phyloP scores from a whole-genome alignment of 805 yeast genomes.

The Candida jianshihensis region DNA sequence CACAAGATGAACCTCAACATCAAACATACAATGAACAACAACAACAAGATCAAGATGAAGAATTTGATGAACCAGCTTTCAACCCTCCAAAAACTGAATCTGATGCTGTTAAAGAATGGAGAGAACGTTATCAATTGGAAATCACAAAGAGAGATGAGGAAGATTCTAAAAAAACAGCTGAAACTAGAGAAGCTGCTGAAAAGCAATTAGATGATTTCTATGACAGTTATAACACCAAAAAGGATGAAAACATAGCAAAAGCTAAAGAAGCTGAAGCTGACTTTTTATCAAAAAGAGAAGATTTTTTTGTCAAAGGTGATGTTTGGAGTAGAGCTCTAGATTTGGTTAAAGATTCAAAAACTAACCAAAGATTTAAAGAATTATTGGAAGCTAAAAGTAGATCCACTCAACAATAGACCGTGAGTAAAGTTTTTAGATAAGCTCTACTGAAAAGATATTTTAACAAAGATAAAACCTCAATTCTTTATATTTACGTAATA shows the following conservation, averaged over 20 bases:
- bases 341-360: constrained; percentile 31
- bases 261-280: constrained; percentile 63
- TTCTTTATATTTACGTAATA: too few relatives aligned
- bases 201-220: constrained; percentile 86
- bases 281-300: constrained; percentile 69
- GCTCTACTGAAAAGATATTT: too few relatives aligned
- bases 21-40: too few relatives aligned
- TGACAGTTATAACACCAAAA: constrained; percentile 81
- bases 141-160: constrained; percentile 73
- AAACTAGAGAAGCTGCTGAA: constrained; percentile 68
- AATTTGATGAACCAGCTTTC: constrained; percentile 28
- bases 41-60: constrained; percentile 33
- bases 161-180: constrained; percentile 54
- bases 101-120: constrained; percentile 69
- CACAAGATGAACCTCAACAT: constrained; percentile 26
- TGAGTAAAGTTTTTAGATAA: too few relatives aligned
- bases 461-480: too few relatives aligned
- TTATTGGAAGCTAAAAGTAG: constrained; percentile 21
- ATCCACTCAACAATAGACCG: constrained; percentile 16
- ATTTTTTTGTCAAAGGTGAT: constrained; percentile 67
- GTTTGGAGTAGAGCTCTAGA: constrained; percentile 72
- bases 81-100: constrained; percentile 36
- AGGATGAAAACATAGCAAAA: constrained; percentile 57
- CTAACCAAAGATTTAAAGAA: constrained; percentile 24
- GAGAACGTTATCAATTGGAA: constrained; percentile 70